Conservation (phyloP, 805 yeast species). For the Candida coquimbonensis region DNA sequence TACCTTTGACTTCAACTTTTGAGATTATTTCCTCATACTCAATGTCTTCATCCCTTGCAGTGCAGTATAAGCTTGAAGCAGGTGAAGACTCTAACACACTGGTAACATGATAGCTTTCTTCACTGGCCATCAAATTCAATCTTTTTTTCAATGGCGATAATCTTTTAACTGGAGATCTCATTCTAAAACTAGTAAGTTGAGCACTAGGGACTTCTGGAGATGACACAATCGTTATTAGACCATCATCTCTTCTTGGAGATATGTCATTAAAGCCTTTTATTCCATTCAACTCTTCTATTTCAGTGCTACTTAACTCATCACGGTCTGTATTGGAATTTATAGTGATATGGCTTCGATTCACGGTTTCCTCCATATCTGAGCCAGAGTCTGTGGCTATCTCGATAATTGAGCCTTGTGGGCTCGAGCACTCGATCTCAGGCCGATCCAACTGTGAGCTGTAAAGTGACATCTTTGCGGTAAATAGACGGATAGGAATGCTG, state of each 20-base stretch:
- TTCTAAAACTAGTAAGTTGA: conserved; percentile 20
- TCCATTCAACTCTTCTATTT: neutral
- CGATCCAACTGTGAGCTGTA: neutral
- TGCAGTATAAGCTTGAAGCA: neutral
- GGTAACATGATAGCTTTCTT: conserved; percentile 16
- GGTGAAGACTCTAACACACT: conserved; percentile 13
- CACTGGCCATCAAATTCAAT: conserved; percentile 3
- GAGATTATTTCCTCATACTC: conserved; percentile 9
- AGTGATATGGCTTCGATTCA: conserved; percentile 4
- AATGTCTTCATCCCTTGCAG: conserved; percentile 3
- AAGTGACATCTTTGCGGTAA: neutral
- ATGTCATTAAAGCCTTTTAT: neutral
- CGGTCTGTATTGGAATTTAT: neutral
- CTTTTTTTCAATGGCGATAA: conserved; percentile 14
- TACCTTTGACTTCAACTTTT: conserved; percentile 12
- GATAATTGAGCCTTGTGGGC: conserved; percentile 15
- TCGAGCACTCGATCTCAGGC: conserved; percentile 6
- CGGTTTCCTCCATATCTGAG: conserved; percentile 3
- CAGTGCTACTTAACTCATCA: neutral
- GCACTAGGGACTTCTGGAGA: conserved; percentile 15
- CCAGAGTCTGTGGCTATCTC: conserved; percentile 12
- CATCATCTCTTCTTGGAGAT: too few relatives aligned
- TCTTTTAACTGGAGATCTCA: conserved; percentile 18
- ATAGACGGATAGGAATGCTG: neutral
- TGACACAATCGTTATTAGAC: neutral